phyloP scores from a whole-genome alignment of 2,329 filamentous ascomycete species.

The Escovopsis sp. region DNA sequence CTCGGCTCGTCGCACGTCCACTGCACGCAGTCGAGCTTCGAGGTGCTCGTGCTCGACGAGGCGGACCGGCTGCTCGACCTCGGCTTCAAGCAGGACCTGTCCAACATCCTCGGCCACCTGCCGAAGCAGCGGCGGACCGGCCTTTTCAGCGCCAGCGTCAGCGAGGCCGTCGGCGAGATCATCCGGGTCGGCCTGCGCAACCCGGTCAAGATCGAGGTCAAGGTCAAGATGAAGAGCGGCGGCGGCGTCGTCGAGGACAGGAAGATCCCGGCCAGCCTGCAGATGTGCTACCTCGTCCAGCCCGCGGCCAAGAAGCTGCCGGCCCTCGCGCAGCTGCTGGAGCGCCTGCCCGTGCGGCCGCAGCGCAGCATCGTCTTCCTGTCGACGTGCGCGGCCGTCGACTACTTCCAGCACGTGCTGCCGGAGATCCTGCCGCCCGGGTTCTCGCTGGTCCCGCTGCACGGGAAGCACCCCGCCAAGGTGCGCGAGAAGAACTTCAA shows the following conservation, averaged over 20 bases:
- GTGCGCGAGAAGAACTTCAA: slow-evolving; percentile 80
- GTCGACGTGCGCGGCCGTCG: slow-evolving; percentile 85
- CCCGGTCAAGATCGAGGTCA: slow-evolving; percentile 87
- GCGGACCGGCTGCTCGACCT: slow-evolving; percentile 85
- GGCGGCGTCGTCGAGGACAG: slow-evolving; percentile 62
- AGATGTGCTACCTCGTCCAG: slow-evolving; percentile 71
- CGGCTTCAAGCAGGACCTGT: slow-evolving; percentile 83
- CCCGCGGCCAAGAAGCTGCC: slow-evolving; percentile 71
- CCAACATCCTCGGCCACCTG: slow-evolving; percentile 67
- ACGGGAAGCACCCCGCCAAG: slow-evolving; percentile 82
- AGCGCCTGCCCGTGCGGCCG: slow-evolving; percentile 54
- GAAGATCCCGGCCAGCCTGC: slow-evolving; percentile 79
- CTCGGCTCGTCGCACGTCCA: slow-evolving; percentile 77
- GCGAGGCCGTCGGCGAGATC: slow-evolving; percentile 84
- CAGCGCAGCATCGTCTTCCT: slow-evolving; percentile 84
- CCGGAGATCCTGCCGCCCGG: slow-evolving; percentile 53
- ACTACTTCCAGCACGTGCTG: slow-evolving; percentile 79
- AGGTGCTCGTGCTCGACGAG: slow-evolving; percentile 85
- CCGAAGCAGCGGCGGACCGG: slow-evolving; percentile 91
- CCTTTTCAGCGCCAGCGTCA: slow-evolving; percentile 90
- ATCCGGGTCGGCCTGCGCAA: slow-evolving; percentile 86
- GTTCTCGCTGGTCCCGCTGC: slow-evolving; percentile 63
- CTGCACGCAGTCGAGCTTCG: slow-evolving; percentile 77
- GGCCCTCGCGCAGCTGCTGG: slow-evolving; percentile 54
- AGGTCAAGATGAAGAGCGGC: slow-evolving; percentile 56